phyloP scores from a whole-genome alignment of 208 protist species.

The Crithidia bombi region DNA sequence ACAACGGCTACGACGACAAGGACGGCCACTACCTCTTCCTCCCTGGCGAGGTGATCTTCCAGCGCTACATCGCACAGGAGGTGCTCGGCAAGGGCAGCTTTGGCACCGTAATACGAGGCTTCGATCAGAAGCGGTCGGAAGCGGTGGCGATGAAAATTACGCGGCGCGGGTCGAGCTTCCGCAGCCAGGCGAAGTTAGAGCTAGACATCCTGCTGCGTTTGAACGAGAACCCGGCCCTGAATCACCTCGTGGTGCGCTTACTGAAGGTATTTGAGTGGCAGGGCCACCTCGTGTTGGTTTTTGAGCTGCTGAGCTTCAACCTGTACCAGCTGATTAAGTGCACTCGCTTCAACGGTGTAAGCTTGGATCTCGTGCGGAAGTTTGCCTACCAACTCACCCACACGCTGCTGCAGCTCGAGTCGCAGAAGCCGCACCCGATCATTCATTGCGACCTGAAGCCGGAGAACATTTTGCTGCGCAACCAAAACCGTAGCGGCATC shows the following conservation, averaged over 20 bases:
- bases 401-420: constrained; percentile 89
- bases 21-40: constrained; percentile 91
- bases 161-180: constrained; percentile 81
- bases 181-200: constrained; percentile 85
- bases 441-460: constrained; percentile 99
- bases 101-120: constrained; percentile 89
- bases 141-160: constrained; percentile 92
- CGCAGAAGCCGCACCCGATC: constrained; percentile 86
- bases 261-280: constrained; percentile 91
- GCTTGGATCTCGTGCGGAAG: constrained; percentile 87
- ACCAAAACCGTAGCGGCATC: constrained; percentile 92
- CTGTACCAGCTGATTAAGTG: constrained; percentile 97
- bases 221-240: constrained; percentile 59
- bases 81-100: constrained; percentile 92
- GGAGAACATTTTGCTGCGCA: constrained; percentile 93
- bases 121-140: constrained; percentile 81
- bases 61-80: constrained; percentile 86
- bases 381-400: constrained; percentile 95
- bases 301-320: constrained; percentile 97
- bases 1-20: constrained; percentile 89
- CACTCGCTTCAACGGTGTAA: constrained; percentile 88
- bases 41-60: constrained; percentile 80
- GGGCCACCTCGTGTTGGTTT: constrained; percentile 97
- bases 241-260: constrained; percentile 84
- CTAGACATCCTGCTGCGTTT: constrained; percentile 83